Percentiles rank a stretch among this genome's conserved stretches.
phyloP scores from a whole-genome alignment of 2,329 filamentous ascomycete genomes.

The Mycosphaerelloides madeirae region DNA sequence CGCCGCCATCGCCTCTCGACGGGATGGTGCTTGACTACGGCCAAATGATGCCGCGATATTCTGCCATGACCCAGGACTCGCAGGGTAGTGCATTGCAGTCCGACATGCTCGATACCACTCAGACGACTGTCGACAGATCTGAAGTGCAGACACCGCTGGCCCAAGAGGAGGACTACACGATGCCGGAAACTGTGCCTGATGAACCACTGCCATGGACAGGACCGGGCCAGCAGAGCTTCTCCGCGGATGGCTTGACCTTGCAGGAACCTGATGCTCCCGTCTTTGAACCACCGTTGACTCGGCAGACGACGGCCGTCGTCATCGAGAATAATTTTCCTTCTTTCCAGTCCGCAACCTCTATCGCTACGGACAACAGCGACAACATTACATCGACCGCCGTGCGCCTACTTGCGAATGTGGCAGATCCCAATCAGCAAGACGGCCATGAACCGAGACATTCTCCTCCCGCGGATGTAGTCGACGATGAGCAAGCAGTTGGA shows the following conservation, averaged over 20 bases:
- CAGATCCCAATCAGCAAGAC: neutral
- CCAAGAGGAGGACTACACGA: slow-evolving; percentile 2
- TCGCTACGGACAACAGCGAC: slow-evolving; percentile 7
- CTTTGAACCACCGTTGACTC: neutral
- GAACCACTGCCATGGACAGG: slow-evolving; percentile 2
- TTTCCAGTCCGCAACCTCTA: slow-evolving; percentile 10
- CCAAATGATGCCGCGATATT: neutral
- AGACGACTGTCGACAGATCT: slow-evolving; percentile 6
- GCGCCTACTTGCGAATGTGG: neutral
- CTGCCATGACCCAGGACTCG: neutral
- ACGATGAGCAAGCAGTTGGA: neutral
- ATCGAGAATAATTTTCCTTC: slow-evolving; percentile 13
- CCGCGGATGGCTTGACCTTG: slow-evolving; percentile 8
- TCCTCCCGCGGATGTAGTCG: neutral
- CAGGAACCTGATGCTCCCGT: slow-evolving; percentile 1
- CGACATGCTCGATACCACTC: slow-evolving; percentile 9
- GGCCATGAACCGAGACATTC: neutral
- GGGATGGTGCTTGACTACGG: too few relatives aligned
- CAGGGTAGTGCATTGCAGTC: slow-evolving; percentile 7
- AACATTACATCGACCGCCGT: neutral
- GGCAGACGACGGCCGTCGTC: neutral
- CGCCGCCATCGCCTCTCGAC: too few relatives aligned
- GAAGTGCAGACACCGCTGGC: slow-evolving; percentile 2
- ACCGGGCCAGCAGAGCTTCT: slow-evolving; percentile 9
- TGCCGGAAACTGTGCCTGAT: slow-evolving; percentile 5